A percentile compares a stretch with the other conserved stretches of the same genome.
These are phyloP conservation scores for Domatiomyces globalis DNA, from an alignment of 2,329 filamentous ascomycete species.

Conservation along the genomic window DNA sequence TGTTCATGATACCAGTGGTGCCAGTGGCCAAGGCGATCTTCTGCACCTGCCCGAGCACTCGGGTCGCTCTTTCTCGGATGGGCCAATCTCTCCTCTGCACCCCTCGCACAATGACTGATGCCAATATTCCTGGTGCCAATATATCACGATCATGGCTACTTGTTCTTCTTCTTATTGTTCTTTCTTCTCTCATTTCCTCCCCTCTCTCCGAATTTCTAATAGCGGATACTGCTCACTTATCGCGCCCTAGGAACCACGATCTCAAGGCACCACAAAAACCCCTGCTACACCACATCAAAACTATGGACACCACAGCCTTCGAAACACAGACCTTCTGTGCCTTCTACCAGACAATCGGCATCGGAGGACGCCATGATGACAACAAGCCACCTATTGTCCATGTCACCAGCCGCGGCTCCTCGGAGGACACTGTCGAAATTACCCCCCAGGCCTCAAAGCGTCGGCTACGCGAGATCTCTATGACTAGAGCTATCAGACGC, in stretches of 20 bases:
- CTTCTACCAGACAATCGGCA: background rate
- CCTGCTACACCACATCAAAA: background rate
- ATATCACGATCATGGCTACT: background rate
- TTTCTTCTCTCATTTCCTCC: background rate
- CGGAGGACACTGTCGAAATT: background rate
- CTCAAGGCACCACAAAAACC: too few species aligned
- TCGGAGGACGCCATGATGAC: background rate
- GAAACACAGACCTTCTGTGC: background rate
- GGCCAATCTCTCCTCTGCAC: background rate
- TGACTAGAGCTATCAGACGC: background rate
- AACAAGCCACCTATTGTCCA: background rate
- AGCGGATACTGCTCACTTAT: background rate
- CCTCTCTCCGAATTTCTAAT: background rate
- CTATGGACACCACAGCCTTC: background rate
- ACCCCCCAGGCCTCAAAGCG: background rate
- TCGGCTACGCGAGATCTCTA: background rate
- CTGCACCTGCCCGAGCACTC: background rate
- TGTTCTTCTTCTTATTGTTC: too few species aligned
- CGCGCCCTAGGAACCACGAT: too few species aligned
- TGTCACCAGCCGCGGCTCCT: background rate
- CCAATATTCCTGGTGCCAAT: background rate
- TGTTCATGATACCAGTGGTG: background rate
- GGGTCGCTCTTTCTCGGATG: background rate
- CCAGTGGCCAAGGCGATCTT: background rate
- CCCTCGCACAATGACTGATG: background rate